A percentile compares a stretch with the other conserved stretches of the same genome.
These are phyloP conservation scores for Amylocarpus encephaloides DNA, from an alignment of 2,329 filamentous ascomycete species.

Conservation along the genomic window DNA sequence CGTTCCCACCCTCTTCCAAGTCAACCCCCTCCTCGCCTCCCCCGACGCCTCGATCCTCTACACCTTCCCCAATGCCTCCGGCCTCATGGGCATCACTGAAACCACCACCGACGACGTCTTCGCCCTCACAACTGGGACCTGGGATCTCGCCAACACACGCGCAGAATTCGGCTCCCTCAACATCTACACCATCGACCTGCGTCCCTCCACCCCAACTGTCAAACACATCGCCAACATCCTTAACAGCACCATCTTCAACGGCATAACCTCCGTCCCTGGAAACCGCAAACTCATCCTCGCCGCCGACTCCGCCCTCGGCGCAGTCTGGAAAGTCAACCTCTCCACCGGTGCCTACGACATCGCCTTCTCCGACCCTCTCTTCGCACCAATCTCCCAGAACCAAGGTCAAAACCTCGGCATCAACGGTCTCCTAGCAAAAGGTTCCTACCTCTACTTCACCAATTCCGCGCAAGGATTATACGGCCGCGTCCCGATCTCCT, in stretches of 20 bases:
- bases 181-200: constrained; percentile 19
- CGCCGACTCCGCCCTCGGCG: constrained; percentile 26
- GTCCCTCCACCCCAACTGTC: constrained; percentile 8
- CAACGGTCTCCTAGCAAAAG: constrained; percentile 22
- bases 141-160: constrained; percentile 7
- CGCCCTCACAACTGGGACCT: constrained; percentile 10
- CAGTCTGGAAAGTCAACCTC: constrained; percentile 27
- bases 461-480: constrained; percentile 19
- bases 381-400: background rate
- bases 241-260: constrained; percentile 19
- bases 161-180: constrained; percentile 9
- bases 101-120: constrained; percentile 16
- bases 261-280: constrained; percentile 17
- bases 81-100: constrained; percentile 32
- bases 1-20: constrained; percentile 16
- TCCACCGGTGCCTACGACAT: constrained; percentile 15
- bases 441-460: constrained; percentile 23
- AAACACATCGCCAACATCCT: constrained; percentile 16
- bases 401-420: constrained; percentile 19
- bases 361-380: constrained; percentile 8
- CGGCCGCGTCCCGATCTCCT: constrained; percentile 10
- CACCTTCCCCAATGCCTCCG: constrained; percentile 26
- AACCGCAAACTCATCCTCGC: constrained; percentile 17
- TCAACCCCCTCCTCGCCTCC: constrained; percentile 20
- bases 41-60: constrained; percentile 25